A percentile compares a stretch with the other conserved stretches of the same genome.
Conservation (phyloP, 2,329 filamentous ascomycete genomes). For the Neospermospora avenae region DNA sequence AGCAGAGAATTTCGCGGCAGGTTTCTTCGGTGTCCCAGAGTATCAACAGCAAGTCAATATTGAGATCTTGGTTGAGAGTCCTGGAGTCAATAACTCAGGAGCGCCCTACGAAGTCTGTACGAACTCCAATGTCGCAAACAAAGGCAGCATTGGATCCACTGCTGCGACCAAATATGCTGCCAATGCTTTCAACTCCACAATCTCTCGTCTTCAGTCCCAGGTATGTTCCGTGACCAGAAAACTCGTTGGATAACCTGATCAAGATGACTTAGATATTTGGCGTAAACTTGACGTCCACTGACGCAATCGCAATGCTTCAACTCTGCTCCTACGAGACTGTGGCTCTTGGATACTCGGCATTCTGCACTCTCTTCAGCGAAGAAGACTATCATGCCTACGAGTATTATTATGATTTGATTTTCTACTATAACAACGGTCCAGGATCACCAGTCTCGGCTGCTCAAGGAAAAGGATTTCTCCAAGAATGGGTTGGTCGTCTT, state of each 20-base stretch:
- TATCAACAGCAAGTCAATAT: constrained; percentile 16
- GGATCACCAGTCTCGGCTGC: constrained; percentile 13
- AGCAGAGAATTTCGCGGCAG: constrained; percentile 17
- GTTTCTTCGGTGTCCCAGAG: constrained; percentile 17
- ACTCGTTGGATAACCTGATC: neutral
- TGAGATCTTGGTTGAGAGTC: constrained; percentile 14
- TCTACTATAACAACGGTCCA: constrained; percentile 32
- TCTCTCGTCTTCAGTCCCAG: constrained; percentile 14
- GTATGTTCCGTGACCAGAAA: neutral
- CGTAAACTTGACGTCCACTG: constrained; percentile 13
- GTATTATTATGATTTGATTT: constrained; percentile 42
- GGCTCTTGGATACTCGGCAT: constrained; percentile 42
- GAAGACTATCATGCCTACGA: constrained; percentile 44
- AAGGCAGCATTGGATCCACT: constrained; percentile 13
- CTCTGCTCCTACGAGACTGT: constrained; percentile 23
- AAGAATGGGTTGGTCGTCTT: constrained; percentile 16
- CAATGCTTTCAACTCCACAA: constrained; percentile 12
- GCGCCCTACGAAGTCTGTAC: constrained; percentile 14
- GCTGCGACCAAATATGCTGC: constrained; percentile 7
- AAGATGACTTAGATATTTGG: constrained; percentile 7
- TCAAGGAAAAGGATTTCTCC: constrained; percentile 16
- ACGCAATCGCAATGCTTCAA: constrained; percentile 17
- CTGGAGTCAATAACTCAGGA: constrained; percentile 16
- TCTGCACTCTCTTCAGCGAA: constrained; percentile 41
- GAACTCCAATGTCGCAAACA: constrained; percentile 8